Conservation (phyloP, 257 asterid species). For the Cinchona pubescens region DNA sequence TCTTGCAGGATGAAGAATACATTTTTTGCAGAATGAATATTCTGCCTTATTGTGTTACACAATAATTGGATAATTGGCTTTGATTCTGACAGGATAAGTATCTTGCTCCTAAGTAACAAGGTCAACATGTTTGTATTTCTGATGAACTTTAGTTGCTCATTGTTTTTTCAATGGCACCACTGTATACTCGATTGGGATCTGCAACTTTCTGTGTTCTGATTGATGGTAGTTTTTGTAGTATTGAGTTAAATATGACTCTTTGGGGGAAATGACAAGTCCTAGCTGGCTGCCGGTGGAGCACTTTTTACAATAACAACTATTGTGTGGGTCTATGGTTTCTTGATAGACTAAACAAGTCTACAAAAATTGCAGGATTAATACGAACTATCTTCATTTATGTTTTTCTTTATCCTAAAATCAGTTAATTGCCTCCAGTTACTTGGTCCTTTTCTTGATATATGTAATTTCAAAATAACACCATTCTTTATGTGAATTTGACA, state of each 20-base stretch:
- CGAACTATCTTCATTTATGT: too few relatives aligned
- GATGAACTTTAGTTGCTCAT: background rate
- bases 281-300: background rate
- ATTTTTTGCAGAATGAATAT: background rate
- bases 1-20: background rate
- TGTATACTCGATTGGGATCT: background rate
- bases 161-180: background rate
- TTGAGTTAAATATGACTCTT: background rate
- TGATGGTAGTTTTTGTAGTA: background rate
- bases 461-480: slow-evolving; percentile 15
- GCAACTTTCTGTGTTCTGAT: background rate
- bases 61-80: background rate
- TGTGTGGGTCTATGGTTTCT: background rate
- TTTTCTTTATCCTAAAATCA: background rate
- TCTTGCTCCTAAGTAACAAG: background rate
- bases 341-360: background rate
- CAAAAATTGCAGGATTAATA: background rate
- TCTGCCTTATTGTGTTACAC: background rate
- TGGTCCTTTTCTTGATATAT: background rate
- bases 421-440: background rate
- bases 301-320: too few relatives aligned
- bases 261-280: too few relatives aligned
- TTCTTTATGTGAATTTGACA: slow-evolving; percentile 35
- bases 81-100: background rate
- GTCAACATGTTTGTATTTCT: background rate